phyloP scores from a whole-genome alignment of 1,139 yeast genomes.

The Kodamaea anthophila region DNA sequence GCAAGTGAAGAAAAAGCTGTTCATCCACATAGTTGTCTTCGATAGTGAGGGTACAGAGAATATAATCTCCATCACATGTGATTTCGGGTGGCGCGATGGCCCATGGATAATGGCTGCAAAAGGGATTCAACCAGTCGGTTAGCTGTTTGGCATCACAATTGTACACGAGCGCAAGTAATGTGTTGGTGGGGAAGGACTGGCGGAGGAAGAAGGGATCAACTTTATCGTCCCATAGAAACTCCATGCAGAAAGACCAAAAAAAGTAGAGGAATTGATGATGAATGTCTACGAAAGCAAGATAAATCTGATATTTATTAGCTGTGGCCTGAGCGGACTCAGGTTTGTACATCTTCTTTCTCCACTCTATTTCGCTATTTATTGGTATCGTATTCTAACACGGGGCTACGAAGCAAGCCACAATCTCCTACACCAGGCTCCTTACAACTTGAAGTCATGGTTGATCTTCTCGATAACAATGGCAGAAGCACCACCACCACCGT shows the following conservation, averaged over 20 bases:
- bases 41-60: conserved; percentile 31
- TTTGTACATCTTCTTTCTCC: too few species aligned
- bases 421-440: too few species aligned
- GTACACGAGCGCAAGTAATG: conserved; percentile 4
- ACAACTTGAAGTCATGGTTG: conserved; percentile 19
- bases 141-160: conserved; percentile 9
- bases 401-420: too few species aligned
- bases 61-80: conserved; percentile 2
- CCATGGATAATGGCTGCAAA: conserved; percentile 36
- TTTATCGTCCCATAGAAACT: conserved; percentile 7
- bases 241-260: too few species aligned
- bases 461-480: conserved; percentile 64
- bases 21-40: conserved; percentile 44
- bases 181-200: conserved; percentile 1
- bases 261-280: too few species aligned
- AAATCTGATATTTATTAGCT: too few species aligned
- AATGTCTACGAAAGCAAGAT: too few species aligned
- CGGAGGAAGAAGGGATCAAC: conserved; percentile 6
- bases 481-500: conserved; percentile 99
- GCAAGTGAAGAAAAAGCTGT: conserved; percentile 36
- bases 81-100: conserved; percentile 5
- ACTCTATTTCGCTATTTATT: too few species aligned
- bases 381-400: too few species aligned
- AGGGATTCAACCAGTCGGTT: conserved; percentile 25
- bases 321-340: too few species aligned